phyloP scores from a whole-genome alignment of 805 yeast species.

The Cyberlindnera mississippiensis region DNA sequence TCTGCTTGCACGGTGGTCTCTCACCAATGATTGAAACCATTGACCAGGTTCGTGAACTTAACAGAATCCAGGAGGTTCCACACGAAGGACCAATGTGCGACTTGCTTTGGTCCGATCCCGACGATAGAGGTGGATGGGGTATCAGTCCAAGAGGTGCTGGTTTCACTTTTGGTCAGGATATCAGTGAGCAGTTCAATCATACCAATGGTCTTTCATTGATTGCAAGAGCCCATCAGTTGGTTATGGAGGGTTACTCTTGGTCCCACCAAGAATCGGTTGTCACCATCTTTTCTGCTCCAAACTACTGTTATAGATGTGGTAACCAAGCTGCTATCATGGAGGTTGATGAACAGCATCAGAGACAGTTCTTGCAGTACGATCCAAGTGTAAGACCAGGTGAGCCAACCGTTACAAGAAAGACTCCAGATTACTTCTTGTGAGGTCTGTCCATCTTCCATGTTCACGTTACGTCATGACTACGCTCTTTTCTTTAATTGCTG shows the following conservation, averaged over 20 bases:
- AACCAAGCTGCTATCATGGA: slow-evolving; percentile 98
- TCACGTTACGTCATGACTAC: slow-evolving; percentile 1
- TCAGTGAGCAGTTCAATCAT: slow-evolving; percentile 89
- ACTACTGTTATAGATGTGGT: slow-evolving; percentile 96
- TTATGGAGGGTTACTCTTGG: slow-evolving; percentile 98
- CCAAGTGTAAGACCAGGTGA: slow-evolving; percentile 97
- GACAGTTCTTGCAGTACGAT: slow-evolving; percentile 91
- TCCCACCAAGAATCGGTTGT: slow-evolving; percentile 92
- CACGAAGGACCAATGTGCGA: slow-evolving; percentile 99
- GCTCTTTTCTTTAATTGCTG: background rate
- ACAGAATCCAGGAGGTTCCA: slow-evolving; percentile 93
- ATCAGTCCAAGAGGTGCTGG: slow-evolving; percentile 98
- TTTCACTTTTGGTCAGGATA: slow-evolving; percentile 95
- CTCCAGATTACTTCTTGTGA: slow-evolving; percentile 93
- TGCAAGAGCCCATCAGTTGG: slow-evolving; percentile 94
- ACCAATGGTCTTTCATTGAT: slow-evolving; percentile 78
- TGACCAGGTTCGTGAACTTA: slow-evolving; percentile 86
- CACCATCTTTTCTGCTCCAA: slow-evolving; percentile 92
- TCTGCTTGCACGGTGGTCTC: slow-evolving; percentile 92
- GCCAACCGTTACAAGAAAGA: slow-evolving; percentile 94
- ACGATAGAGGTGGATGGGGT: slow-evolving; percentile 98
- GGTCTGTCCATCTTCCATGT: slow-evolving; percentile 10
- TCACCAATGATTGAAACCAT: slow-evolving; percentile 93
- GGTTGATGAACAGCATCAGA: slow-evolving; percentile 89
- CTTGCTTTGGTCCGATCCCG: slow-evolving; percentile 94